phyloP scores from a whole-genome alignment of 2,329 filamentous ascomycete genomes.

The Hypoxylon sp. region DNA sequence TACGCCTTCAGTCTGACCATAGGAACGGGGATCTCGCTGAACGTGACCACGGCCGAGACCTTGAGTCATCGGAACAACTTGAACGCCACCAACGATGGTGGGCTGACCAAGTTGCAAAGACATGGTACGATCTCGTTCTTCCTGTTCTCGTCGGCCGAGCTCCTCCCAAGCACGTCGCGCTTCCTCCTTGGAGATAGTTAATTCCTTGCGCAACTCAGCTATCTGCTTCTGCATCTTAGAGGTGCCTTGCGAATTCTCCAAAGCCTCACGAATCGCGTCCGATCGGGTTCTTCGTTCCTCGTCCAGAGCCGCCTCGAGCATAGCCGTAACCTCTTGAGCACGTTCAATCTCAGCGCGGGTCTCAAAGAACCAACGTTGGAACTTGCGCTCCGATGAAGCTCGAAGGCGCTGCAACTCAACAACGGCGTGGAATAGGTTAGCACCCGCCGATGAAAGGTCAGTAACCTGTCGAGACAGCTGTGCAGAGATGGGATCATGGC shows the following conservation, averaged over 20 bases:
- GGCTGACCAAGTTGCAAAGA: constrained; percentile 91
- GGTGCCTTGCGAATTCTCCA: constrained; percentile 78
- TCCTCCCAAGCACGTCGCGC: constrained; percentile 97
- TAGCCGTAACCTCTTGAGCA: constrained; percentile 83
- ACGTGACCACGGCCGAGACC: constrained; percentile 71
- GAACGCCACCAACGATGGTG: constrained; percentile 91
- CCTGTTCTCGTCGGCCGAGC: constrained; percentile 90
- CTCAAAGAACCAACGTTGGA: constrained; percentile 99
- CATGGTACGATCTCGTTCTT: constrained; percentile 87
- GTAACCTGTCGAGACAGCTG: constrained; percentile 95
- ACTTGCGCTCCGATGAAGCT: constrained; percentile 96
- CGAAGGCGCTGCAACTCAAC: constrained; percentile 94
- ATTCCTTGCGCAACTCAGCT: constrained; percentile 91
- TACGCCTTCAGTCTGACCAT: constrained; percentile 54
- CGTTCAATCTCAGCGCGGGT: constrained; percentile 90
- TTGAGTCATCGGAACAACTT: constrained; percentile 93
- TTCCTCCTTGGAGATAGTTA: constrained; percentile 96
- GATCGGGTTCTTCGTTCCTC: constrained; percentile 79
- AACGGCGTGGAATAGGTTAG: constrained; percentile 97
- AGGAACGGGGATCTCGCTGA: constrained; percentile 58
- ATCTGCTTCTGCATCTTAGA: constrained; percentile 81
- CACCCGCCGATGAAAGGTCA: constrained; percentile 95
- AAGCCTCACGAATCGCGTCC: constrained; percentile 76
- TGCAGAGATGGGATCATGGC: constrained; percentile 84
- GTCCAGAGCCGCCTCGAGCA: constrained; percentile 82